Conservation (phyloP, 2,329 filamentous ascomycete species). For the Botryosphaeria agaves region DNA sequence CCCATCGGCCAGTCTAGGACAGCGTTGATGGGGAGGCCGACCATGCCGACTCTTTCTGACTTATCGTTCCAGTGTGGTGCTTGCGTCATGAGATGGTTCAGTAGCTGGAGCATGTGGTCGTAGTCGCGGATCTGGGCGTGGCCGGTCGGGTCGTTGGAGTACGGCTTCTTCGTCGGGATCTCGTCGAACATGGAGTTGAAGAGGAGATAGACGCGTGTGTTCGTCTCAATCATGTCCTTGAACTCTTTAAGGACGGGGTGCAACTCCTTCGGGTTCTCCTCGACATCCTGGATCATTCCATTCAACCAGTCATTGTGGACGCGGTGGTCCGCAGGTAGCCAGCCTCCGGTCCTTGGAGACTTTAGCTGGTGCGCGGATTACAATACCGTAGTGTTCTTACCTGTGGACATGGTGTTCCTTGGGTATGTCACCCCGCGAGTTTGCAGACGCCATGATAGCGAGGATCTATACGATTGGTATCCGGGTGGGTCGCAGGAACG, state of each 20-base stretch:
- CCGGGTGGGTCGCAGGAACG: too few relatives aligned
- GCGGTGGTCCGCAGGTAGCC: constrained; percentile 47
- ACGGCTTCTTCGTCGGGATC: constrained; percentile 42
- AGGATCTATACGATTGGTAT: too few relatives aligned
- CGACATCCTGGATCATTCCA: constrained; percentile 36
- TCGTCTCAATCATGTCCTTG: constrained; percentile 45
- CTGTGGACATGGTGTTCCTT: constrained; percentile 26
- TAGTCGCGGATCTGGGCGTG: constrained; percentile 47
- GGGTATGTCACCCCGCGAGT: too few relatives aligned
- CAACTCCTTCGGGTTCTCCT: constrained; percentile 31
- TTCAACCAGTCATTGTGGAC: constrained; percentile 47
- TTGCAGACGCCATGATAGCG: too few relatives aligned
- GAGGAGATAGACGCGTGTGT: constrained; percentile 48
- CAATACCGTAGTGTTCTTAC: constrained; percentile 13
- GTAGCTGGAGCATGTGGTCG: constrained; percentile 44
- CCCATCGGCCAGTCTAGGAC: constrained; percentile 43
- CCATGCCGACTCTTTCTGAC: constrained; percentile 18
- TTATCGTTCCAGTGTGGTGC: constrained; percentile 5
- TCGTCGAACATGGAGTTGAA: constrained; percentile 52
- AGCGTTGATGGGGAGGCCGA: constrained; percentile 39
- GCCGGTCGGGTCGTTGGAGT: constrained; percentile 43
- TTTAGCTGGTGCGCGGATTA: background rate
- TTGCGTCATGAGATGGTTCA: constrained; percentile 27
- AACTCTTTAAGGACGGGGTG: constrained; percentile 47
- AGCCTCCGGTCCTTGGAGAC: constrained; percentile 31